These are phyloP conservation scores for Lojkania enalia DNA, from an alignment of 2,329 filamentous ascomycete genomes.

Conservation along the genomic window DNA sequence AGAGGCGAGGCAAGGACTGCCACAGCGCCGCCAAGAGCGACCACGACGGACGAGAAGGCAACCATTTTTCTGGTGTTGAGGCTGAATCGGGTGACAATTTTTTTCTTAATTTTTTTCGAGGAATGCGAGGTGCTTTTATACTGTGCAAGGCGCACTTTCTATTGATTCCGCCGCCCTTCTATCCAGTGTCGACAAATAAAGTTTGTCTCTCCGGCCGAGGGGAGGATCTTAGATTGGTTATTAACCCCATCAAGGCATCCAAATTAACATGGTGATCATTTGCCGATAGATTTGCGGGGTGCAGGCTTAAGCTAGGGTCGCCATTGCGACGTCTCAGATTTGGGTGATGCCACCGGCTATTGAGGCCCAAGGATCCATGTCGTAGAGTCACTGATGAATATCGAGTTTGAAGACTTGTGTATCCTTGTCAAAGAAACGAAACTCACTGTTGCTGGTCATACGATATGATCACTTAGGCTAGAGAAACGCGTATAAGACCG, in stretches of 20 bases:
- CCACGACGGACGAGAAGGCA: constrained; percentile 33
- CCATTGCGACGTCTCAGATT: too few species aligned
- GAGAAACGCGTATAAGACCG: too few species aligned
- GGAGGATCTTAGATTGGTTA: constrained; percentile 3
- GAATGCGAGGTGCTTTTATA: constrained; percentile 4
- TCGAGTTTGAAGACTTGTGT: not conserved
- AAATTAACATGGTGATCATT: constrained; percentile 23
- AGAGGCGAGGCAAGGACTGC: constrained; percentile 34
- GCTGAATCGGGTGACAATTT: constrained; percentile 8
- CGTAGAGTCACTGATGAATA: not conserved
- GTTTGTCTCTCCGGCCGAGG: not conserved
- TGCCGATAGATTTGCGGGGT: constrained; percentile 33
- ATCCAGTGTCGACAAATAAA: not conserved
- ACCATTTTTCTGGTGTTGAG: constrained; percentile 27
- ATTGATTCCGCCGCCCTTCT: not conserved
- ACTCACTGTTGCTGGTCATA: too few species aligned
- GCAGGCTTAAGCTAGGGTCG: too few species aligned
- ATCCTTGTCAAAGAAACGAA: not conserved
- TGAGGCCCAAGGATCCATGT: constrained; percentile 11
- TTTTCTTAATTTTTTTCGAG: constrained; percentile 7
- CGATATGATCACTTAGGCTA: too few species aligned
- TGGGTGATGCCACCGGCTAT: constrained; percentile 38
- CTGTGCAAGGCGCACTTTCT: not conserved
- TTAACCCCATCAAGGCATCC: not conserved
- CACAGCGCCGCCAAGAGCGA: constrained; percentile 31